Evolutionary conservation across 2,329 filamentous ascomycete genomes (phyloP), one percentile per base, ranked within the genome.

Genomic region (Akanthomyces muscarius): DNA sequence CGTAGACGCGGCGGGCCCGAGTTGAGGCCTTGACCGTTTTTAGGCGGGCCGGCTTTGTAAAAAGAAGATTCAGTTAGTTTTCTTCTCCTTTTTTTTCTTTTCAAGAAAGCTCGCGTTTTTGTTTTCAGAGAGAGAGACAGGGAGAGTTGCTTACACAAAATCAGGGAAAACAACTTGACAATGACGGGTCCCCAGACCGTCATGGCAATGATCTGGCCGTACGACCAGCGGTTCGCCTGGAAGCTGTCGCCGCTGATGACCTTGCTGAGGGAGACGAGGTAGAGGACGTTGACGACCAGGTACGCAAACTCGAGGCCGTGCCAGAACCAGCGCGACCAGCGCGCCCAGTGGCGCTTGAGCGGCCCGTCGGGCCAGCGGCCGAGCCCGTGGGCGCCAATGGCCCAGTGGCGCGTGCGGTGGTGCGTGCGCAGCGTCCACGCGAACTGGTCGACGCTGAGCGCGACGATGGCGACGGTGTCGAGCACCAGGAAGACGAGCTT

Each of bases 101-200:
- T 30, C 28, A 30, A 30, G 6, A 30, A 30, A 5, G 28, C 28
- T 30, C 28, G 6, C 6, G 28, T 30, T 30, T 30, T 21, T 21
- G 1, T 21, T 21, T 21, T 21, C 21, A 30, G 28, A 30, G 30
- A 28, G 18, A 10, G 21, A 44, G 8, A 11, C 41, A 66, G 30
- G 28, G 18, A 10, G 21, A 44, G 8, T 8, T 36, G 66, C 74
- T 71, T 67, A 75, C 74, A 75, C n/a, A 76, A 61, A 14, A 75
- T 68, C 3, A 77, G 68, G 44, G 76, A 72, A 63, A 77, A 73
- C n/a, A 76, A 61, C 60, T 77, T 76, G 48, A 77, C 74, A 61
- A 77, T 75, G 63, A 77, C 73, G 10, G 75, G 75, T 0, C 75
- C 75, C 75, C 75, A 77, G 5, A 76, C 73, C 0, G 75, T 76